Conservation (phyloP, 257 asterid species). For the Ilex aquifolium region DNA sequence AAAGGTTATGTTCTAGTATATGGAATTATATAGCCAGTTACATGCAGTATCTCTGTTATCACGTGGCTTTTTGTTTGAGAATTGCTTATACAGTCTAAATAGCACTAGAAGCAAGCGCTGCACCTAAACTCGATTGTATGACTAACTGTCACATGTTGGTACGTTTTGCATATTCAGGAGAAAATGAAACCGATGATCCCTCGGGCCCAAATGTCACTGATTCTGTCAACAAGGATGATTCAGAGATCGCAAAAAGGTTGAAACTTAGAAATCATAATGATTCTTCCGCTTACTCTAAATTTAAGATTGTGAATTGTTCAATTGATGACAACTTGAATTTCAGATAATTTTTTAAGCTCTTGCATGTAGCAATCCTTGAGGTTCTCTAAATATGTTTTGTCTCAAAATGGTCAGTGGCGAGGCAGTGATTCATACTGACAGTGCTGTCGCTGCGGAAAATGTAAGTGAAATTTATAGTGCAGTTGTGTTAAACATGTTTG, state of each 20-base stretch:
- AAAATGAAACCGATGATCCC: slow-evolving; percentile 57
- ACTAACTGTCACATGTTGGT: neutral
- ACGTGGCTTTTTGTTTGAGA: too few species aligned
- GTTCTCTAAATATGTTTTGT: slow-evolving; percentile 14
- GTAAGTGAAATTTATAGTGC: slow-evolving; percentile 31
- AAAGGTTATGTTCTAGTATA: too few species aligned
- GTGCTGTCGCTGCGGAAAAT: slow-evolving; percentile 41
- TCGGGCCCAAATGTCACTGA: slow-evolving; percentile 32
- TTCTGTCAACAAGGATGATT: slow-evolving; percentile 39
- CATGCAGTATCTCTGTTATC: too few species aligned
- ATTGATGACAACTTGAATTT: slow-evolving; percentile 5
- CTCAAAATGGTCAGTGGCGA: slow-evolving; percentile 42
- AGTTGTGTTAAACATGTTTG: too few species aligned
- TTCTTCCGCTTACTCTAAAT: neutral
- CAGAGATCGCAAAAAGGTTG: slow-evolving; percentile 54
- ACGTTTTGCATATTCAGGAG: slow-evolving; percentile 38
- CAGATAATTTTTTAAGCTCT: neutral
- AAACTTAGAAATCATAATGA: slow-evolving; percentile 10
- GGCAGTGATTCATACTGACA: slow-evolving; percentile 32
- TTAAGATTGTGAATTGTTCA: neutral
- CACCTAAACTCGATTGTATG: too few species aligned
- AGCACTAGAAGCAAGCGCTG: too few species aligned
- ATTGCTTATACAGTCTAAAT: too few species aligned
- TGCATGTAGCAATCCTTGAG: slow-evolving; percentile 12
- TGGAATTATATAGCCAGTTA: too few species aligned